Evolutionary conservation across 2,329 filamentous ascomycete species (phyloP).

Genomic region (Colletotrichum musae): DNA sequence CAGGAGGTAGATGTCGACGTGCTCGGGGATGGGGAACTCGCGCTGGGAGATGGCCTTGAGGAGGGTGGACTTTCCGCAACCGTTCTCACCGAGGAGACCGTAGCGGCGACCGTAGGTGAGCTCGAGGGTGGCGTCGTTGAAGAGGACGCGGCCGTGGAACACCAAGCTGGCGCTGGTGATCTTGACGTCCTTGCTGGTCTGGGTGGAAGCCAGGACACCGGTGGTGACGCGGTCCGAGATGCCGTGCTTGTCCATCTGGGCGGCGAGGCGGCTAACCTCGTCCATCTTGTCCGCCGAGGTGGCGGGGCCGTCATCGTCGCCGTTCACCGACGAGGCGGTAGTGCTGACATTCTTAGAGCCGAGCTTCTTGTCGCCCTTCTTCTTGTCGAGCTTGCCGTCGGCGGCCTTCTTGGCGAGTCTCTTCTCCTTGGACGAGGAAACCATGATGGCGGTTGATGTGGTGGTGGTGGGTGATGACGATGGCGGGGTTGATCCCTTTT

Average conservation of each 20-base stretch:
- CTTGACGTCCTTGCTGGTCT: slow-evolving; percentile 93
- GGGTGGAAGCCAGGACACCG: slow-evolving; percentile 90
- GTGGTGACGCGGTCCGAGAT: slow-evolving; percentile 98
- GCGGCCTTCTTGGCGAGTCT: slow-evolving; percentile 79
- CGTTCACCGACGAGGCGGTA: slow-evolving; percentile 76
- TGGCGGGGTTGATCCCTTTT: slow-evolving; percentile 37
- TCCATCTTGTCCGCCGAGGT: slow-evolving; percentile 81
- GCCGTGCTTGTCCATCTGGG: slow-evolving; percentile 96
- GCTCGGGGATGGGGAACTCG: slow-evolving; percentile 95
- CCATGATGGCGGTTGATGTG: slow-evolving; percentile 63
- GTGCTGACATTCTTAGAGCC: slow-evolving; percentile 67
- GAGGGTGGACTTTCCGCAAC: slow-evolving; percentile 98
- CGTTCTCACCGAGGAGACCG: slow-evolving; percentile 97
- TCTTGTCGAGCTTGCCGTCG: slow-evolving; percentile 77
- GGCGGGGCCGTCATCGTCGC: slow-evolving; percentile 81
- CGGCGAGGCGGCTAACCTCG: slow-evolving; percentile 87
- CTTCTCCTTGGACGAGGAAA: slow-evolving; percentile 79
- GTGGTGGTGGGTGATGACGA: slow-evolving; percentile 25
- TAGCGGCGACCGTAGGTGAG: slow-evolving; percentile 94
- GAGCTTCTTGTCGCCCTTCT: slow-evolving; percentile 80
- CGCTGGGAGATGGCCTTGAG: slow-evolving; percentile 94
- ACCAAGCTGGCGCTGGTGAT: slow-evolving; percentile 94
- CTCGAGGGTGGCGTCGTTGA: slow-evolving; percentile 94
- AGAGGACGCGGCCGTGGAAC: slow-evolving; percentile 97
- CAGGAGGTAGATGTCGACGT: slow-evolving; percentile 97